Base-by-base conservation (phyloP, 768 basidiomycete genomes). In the Floccularia luteovirens region DNA sequence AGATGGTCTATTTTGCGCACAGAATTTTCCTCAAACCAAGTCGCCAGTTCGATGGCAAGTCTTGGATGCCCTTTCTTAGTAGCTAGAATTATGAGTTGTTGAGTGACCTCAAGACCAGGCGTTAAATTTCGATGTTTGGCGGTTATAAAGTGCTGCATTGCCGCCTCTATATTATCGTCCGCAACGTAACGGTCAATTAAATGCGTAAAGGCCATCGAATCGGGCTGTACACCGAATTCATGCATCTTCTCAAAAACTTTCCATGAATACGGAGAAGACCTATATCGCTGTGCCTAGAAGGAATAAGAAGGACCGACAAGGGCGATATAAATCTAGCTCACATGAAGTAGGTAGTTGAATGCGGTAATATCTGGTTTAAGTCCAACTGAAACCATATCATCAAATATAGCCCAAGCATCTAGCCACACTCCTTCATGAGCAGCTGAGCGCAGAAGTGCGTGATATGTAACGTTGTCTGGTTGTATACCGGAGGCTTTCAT, bases 1-100 rank as follows among this genome's bases (percentile, higher is more conserved):
- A 60, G 57, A 14, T 62, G 57, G 2, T 70, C 69, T 21, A 90
- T 51, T 46, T 65, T 69, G 24, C 80, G 71, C 21, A 71, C 58
- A 3, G 77, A 72, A 4, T 62, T 52, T 27, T 57, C 49, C 49
- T 91, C 88, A 38, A 74, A 86, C 44, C 70, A 62, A 2, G 64
- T 57, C 0, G 80, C 78, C 11, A 92, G 53, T 39, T 90, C 88
- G 34, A 89, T 56, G 2, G 88, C 88, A 19, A 92, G 67, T 36
- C 77, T 70, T 1, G 86, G 70, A 42, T 71, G 62, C 16, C 75
- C 74, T 35, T 64, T 56, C 0, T 68, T 53, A 3, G 82, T 73
- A 2, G 79, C 77, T 20, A 77, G 53, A 6, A 54, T 50, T 36
- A 90, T 67, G 31, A 87, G 57, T 7, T 55, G 60, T 44, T 79